A percentile compares a stretch with the other conserved stretches of the same genome.
Evolutionary conservation across 2,329 filamentous ascomycete species (phyloP).

Genomic region (Aspergillus novofumigatus): DNA sequence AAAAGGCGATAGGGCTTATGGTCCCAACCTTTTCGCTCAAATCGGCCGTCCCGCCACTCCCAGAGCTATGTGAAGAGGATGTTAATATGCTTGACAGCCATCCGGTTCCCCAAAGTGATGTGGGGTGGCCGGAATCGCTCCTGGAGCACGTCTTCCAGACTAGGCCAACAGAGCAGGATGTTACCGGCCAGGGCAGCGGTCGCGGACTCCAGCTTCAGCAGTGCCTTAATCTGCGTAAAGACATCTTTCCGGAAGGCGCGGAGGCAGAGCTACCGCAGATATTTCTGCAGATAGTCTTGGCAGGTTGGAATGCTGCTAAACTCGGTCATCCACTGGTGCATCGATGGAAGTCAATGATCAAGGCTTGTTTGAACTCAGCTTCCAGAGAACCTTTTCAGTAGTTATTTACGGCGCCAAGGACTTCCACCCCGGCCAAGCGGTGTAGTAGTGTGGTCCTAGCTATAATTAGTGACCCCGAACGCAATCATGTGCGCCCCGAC

Average conservation of each 20-base stretch:
- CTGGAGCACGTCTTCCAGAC: background rate
- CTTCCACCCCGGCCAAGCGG: too few species aligned
- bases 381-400: too few species aligned
- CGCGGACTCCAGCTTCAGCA: background rate
- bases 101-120: background rate
- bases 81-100: background rate
- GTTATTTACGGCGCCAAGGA: too few species aligned
- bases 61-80: background rate
- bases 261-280: background rate
- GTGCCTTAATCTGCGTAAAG: background rate
- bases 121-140: background rate
- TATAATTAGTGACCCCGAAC: too few species aligned
- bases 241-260: background rate
- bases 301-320: background rate
- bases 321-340: background rate
- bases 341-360: background rate
- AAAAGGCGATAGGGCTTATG: background rate
- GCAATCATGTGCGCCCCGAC: too few species aligned
- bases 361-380: too few species aligned
- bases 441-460: too few species aligned
- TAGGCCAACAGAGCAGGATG: background rate
- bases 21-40: background rate
- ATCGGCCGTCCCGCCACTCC: background rate
- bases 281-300: background rate
- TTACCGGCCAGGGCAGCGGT: background rate